A percentile compares a stretch with the other conserved stretches of the same genome.
Evolutionary conservation across 1,284 basidiomycete species (phyloP).

Genomic region (Ustilago shanxiensis): DNA sequence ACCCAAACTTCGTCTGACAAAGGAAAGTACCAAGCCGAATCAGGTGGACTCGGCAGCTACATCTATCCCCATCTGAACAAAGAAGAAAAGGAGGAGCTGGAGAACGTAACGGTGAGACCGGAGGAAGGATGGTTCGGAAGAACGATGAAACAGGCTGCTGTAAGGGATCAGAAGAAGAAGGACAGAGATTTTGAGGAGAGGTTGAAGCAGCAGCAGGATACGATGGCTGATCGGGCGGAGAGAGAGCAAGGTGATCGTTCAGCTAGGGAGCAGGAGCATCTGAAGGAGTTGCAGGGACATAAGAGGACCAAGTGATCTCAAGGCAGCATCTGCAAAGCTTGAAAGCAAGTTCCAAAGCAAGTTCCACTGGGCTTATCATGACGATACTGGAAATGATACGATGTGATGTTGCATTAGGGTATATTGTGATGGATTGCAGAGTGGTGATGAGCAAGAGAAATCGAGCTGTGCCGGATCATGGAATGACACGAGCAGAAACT

Average conservation of each 20-base stretch:
- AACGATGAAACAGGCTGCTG: constrained; percentile 35
- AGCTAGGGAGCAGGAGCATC: constrained; percentile 7
- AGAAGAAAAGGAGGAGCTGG: constrained; percentile 17
- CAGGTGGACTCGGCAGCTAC: constrained; percentile 10
- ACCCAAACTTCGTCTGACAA: background rate
- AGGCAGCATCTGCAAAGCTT: too few species aligned
- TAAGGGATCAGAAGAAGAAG: constrained; percentile 27
- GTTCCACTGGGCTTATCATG: too few species aligned
- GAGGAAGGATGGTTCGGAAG: constrained; percentile 23
- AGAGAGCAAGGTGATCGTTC: constrained; percentile 9
- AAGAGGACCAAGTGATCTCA: constrained; percentile 15
- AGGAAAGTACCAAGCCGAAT: constrained; percentile 23
- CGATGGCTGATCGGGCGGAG: background rate
- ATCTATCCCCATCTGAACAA: constrained; percentile 27
- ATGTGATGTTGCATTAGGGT: background rate
- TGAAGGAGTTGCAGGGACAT: constrained; percentile 20
- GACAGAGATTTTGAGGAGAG: constrained; percentile 7
- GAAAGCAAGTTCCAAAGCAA: too few species aligned
- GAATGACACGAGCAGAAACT: background rate
- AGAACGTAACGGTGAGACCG: constrained; percentile 14
- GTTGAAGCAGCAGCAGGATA: constrained; percentile 11
- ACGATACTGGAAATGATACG: too few species aligned
- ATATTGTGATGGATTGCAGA: background rate
- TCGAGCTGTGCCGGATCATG: background rate
- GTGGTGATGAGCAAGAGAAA: too few species aligned